These are phyloP conservation scores for Xylaria venustula DNA, from an alignment of 495 filamentous ascomycete species.

Conservation along the genomic window DNA sequence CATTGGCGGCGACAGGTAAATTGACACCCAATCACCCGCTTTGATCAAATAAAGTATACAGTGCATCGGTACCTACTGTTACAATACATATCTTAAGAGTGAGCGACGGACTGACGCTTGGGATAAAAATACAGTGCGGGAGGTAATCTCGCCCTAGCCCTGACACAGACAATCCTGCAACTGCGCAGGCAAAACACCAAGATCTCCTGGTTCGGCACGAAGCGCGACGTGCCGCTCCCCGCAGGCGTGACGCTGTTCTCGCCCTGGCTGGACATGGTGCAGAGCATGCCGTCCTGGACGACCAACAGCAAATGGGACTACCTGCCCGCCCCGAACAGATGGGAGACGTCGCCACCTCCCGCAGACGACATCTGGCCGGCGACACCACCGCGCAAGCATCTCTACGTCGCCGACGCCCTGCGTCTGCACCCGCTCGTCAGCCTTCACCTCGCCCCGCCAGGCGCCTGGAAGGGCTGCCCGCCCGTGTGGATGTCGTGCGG, in stretches of 20 bases:
- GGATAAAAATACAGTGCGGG: constrained; percentile 60
- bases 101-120: constrained; percentile 2
- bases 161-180: constrained; percentile 73
- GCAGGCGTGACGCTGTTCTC: constrained; percentile 64
- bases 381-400: constrained; percentile 62
- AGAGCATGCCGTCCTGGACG: constrained; percentile 67
- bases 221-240: constrained; percentile 61
- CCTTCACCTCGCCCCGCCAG: constrained; percentile 58
- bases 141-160: constrained; percentile 68
- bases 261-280: constrained; percentile 76
- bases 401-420: constrained; percentile 65
- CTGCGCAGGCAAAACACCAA: constrained; percentile 55
- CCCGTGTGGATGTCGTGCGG: constrained; percentile 76
- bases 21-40: background rate
- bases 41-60: background rate
- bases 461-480: constrained; percentile 67
- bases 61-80: too few species aligned
- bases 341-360: constrained; percentile 41
- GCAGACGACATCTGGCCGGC: constrained; percentile 69
- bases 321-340: constrained; percentile 50
- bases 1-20: constrained; percentile 68
- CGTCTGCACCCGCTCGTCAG: constrained; percentile 75
- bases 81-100: too few species aligned
- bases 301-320: constrained; percentile 71
- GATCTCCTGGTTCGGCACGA: constrained; percentile 62